These are phyloP conservation scores for Citrullus mucosospermus DNA, from an alignment of 306 rosid genomes.

Conservation along the genomic window DNA sequence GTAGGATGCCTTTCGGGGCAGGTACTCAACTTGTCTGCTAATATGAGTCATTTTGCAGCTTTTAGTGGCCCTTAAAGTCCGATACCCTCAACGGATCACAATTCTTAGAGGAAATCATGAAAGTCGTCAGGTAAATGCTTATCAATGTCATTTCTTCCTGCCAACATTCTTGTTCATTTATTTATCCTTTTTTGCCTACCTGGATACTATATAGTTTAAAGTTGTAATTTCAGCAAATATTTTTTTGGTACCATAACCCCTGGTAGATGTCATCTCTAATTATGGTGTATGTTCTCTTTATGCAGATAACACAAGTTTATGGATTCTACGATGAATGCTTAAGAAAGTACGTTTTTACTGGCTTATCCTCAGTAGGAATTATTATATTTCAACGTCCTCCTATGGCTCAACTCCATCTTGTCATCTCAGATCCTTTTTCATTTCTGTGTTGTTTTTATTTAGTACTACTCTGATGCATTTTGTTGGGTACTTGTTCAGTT, in stretches of 20 bases:
- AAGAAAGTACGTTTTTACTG: constrained; percentile 56
- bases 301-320: constrained; percentile 98
- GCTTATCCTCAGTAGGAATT: background rate
- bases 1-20: background rate
- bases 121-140: constrained; percentile 77
- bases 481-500: background rate
- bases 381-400: background rate
- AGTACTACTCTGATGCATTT: background rate
- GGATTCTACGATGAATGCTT: constrained; percentile 94
- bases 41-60: constrained; percentile 45
- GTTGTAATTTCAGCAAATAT: background rate
- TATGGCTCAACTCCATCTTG: background rate
- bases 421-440: background rate
- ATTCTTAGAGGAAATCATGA: constrained; percentile 97
- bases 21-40: background rate
- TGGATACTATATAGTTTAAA: background rate
- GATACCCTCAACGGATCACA: constrained; percentile 79
- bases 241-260: background rate
- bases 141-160: background rate
- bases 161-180: background rate
- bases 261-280: constrained; percentile 12
- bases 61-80: constrained; percentile 90
- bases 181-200: background rate
- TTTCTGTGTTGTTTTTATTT: background rate
- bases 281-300: constrained; percentile 4